Conservation (phyloP, 2,329 filamentous ascomycete genomes). For the Alternaria sp. region DNA sequence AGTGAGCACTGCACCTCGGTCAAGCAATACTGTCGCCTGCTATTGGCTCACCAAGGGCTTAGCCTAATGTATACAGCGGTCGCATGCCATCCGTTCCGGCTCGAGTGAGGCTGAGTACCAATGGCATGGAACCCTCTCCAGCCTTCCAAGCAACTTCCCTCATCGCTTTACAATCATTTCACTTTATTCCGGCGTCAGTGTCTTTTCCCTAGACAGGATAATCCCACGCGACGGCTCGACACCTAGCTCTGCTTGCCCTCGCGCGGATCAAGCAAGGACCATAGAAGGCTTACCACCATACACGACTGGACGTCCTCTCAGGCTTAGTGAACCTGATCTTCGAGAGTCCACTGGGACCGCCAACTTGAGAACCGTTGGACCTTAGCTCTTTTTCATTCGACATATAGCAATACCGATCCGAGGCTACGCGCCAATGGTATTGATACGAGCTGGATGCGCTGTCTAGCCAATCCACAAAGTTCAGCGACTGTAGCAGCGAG, state of each 20-base stretch:
- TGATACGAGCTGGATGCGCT: constrained; percentile 1
- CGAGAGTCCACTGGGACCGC: neutral
- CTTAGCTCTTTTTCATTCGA: neutral
- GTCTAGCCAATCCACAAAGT: neutral
- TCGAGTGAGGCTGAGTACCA: constrained; percentile 26
- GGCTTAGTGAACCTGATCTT: neutral
- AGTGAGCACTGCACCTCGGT: constrained; percentile 25
- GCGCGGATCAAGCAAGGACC: neutral
- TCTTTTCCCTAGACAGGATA: constrained; percentile 5
- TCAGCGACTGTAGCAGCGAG: neutral
- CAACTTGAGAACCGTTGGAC: neutral
- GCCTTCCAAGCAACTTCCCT: constrained; percentile 14
- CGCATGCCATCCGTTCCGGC: constrained; percentile 13
- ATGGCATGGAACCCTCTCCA: constrained; percentile 5
- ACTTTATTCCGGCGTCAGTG: neutral
- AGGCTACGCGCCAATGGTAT: constrained; percentile 7
- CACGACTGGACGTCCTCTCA: neutral
- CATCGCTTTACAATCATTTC: constrained; percentile 10
- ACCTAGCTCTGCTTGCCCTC: constrained; percentile 1
- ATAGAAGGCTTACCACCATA: neutral
- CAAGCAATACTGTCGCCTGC: constrained; percentile 26
- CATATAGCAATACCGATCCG: neutral
- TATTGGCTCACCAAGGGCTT: constrained; percentile 21
- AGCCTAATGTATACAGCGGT: constrained; percentile 15
- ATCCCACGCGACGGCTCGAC: constrained; percentile 2